Conservation (phyloP, 2,329 filamentous ascomycete genomes). For the Gnomoniopsis sp. region DNA sequence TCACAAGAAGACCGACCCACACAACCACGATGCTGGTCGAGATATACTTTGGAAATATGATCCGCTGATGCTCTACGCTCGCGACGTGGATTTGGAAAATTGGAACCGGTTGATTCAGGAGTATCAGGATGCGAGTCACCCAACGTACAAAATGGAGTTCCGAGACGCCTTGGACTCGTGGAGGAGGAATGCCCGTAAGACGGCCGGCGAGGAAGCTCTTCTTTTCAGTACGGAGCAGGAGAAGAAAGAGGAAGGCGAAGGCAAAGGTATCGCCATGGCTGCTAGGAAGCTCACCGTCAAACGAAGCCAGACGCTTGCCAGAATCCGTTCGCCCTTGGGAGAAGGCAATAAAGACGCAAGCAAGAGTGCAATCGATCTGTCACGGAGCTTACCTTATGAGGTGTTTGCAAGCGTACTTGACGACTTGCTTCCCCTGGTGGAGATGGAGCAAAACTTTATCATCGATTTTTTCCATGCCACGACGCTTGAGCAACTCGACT, state of each 20-base stretch:
- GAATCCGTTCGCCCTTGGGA: slow-evolving; percentile 65
- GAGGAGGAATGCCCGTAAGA: slow-evolving; percentile 75
- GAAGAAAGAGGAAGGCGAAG: slow-evolving; percentile 63
- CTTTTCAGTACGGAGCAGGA: slow-evolving; percentile 87
- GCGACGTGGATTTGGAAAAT: slow-evolving; percentile 76
- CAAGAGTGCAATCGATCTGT: slow-evolving; percentile 26
- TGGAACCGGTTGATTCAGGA: slow-evolving; percentile 78
- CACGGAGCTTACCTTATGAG: slow-evolving; percentile 71
- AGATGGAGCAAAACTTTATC: slow-evolving; percentile 94
- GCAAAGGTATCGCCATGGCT: slow-evolving; percentile 58
- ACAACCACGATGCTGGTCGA: slow-evolving; percentile 68
- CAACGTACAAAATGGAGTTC: slow-evolving; percentile 80
- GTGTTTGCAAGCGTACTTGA: slow-evolving; percentile 77
- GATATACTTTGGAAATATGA: slow-evolving; percentile 83
- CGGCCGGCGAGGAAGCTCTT: slow-evolving; percentile 76
- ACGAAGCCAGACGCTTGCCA: slow-evolving; percentile 81
- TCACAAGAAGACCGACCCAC: slow-evolving; percentile 65
- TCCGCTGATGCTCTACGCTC: slow-evolving; percentile 80
- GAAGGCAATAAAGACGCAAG: slow-evolving; percentile 60
- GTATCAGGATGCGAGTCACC: slow-evolving; percentile 74
- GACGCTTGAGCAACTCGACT: slow-evolving; percentile 78
- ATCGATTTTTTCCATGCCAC: slow-evolving; percentile 96
- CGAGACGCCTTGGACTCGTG: slow-evolving; percentile 72
- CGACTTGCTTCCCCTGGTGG: slow-evolving; percentile 77
- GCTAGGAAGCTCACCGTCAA: slow-evolving; percentile 92